Base-by-base conservation (phyloP, 352 stramenopile species). In the Globisporangium parvum region DNA sequence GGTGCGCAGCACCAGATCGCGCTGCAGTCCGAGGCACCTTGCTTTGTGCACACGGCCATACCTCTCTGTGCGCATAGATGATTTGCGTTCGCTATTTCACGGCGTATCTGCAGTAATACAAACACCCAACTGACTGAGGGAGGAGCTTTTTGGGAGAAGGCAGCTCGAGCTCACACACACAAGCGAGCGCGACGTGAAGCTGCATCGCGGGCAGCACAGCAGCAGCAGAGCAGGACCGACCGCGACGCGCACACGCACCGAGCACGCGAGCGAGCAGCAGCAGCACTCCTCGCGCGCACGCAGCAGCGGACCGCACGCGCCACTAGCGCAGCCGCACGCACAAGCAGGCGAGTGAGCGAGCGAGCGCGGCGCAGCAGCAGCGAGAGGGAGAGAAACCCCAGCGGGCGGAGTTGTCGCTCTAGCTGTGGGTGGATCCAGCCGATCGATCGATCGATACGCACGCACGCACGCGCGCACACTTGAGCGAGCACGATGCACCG, bases 401-500 rank as follows among this genome's bases (percentile, higher is more conserved):
- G 57, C 57, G 57, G 57, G 50, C 57, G 57, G 50, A 63, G 51
- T 63, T 37, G 57, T 63, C 57, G 57, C 28, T 51, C 52, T 63
- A 28, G 45, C 57, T 63, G 57, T 49, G 57, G 57, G 57, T 55
- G 57, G 49, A 63, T 57, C 57, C 33, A 20, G 12, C 35, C 11
- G 10, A n/a, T n/a, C n/a, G n/a, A n/a, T n/a, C n/a, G n/a, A n/a
- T n/a, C n/a, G n/a, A n/a, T n/a, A n/a, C n/a, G n/a, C n/a, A 31
- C 17, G 20, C 33, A 60, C 26, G 6, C 45, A 35, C 24, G 21
- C 26, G 6, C 40, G 17, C 24, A 26, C 33, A 44, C 50, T 37
- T 37, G 31, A 37, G 3, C 31, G 31, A 24, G 17, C 24, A 48
- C 10, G 35, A 83, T 85, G 75, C 70, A 85, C 47, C 75, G 75